These are phyloP conservation scores for Penicillium sp. DNA, from an alignment of 2,329 filamentous ascomycete species.

Conservation along the genomic window DNA sequence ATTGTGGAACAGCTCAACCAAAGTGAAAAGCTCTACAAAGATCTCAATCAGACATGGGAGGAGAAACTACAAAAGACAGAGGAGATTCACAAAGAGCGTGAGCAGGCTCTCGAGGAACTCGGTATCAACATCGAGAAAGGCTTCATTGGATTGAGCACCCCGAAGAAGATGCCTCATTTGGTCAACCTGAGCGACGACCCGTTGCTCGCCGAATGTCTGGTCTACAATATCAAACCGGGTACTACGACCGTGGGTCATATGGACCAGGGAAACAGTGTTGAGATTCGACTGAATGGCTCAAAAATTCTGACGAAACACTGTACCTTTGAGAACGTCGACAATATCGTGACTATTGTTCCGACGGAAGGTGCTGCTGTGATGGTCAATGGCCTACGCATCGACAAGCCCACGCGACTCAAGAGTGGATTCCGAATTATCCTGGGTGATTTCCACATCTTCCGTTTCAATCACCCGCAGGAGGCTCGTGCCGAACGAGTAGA, in stretches of 20 bases:
- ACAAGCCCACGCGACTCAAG: slow-evolving; percentile 82
- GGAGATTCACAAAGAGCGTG: slow-evolving; percentile 95
- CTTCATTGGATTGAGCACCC: slow-evolving; percentile 91
- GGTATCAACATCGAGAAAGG: slow-evolving; percentile 99
- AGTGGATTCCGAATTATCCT: slow-evolving; percentile 95
- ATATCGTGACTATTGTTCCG: slow-evolving; percentile 88
- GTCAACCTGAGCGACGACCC: slow-evolving; percentile 97
- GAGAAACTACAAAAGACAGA: slow-evolving; percentile 94
- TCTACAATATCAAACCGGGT: slow-evolving; percentile 97
- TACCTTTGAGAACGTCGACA: slow-evolving; percentile 90
- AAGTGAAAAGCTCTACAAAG: slow-evolving; percentile 92
- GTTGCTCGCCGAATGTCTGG: slow-evolving; percentile 89
- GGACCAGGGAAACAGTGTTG: slow-evolving; percentile 79
- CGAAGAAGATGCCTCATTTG: slow-evolving; percentile 99
- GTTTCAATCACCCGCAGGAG: slow-evolving; percentile 97
- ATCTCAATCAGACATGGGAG: slow-evolving; percentile 99
- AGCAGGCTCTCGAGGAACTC: slow-evolving; percentile 91
- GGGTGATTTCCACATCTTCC: slow-evolving; percentile 97
- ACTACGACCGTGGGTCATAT: slow-evolving; percentile 94
- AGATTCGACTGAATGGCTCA: slow-evolving; percentile 91
- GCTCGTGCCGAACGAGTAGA: slow-evolving; percentile 90
- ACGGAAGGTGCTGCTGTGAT: slow-evolving; percentile 94
- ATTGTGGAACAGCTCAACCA: slow-evolving; percentile 96
- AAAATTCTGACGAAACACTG: slow-evolving; percentile 94
- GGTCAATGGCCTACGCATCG: slow-evolving; percentile 92